Evolutionary conservation across 768 basidiomycete species (phyloP).

Genomic region (Trametes cubensis): DNA sequence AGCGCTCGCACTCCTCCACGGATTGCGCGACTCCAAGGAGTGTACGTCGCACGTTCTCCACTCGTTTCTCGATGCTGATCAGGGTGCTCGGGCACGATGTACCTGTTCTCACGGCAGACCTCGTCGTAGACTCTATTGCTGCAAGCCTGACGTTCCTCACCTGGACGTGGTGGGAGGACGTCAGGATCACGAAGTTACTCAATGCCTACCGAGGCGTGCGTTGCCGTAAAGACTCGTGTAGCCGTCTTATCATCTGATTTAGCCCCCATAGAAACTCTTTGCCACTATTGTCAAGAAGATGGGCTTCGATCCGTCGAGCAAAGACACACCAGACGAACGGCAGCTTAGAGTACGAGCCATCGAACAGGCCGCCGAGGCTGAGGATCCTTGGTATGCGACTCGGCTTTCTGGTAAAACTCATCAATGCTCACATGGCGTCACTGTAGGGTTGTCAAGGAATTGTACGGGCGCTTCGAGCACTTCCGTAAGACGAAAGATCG

Average conservation of each 20-base stretch:
- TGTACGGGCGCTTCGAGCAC: background rate
- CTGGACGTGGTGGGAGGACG: conserved; percentile 84
- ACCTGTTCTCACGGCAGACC: conserved; percentile 44
- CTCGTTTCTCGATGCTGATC: background rate
- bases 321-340: background rate
- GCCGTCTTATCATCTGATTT: background rate
- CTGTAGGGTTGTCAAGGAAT: background rate
- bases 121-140: conserved; percentile 78
- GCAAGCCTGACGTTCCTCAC: conserved; percentile 54
- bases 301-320: conserved; percentile 57
- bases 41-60: conserved; percentile 46
- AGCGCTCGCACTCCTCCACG: conserved; percentile 70
- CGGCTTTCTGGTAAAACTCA: background rate
- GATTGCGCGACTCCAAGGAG: conserved; percentile 74
- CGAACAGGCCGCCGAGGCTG: background rate
- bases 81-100: conserved; percentile 1
- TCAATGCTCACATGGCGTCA: background rate
- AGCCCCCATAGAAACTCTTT: conserved; percentile 54
- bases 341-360: background rate
- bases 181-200: conserved; percentile 51
- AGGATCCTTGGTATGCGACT: background rate
- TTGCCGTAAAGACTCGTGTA: background rate
- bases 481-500: background rate
- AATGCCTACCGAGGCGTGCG: conserved; percentile 62
- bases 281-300: conserved; percentile 75